Conservation (phyloP, 2,329 filamentous ascomycete genomes). For the Teratosphaeria epicoccoides region DNA sequence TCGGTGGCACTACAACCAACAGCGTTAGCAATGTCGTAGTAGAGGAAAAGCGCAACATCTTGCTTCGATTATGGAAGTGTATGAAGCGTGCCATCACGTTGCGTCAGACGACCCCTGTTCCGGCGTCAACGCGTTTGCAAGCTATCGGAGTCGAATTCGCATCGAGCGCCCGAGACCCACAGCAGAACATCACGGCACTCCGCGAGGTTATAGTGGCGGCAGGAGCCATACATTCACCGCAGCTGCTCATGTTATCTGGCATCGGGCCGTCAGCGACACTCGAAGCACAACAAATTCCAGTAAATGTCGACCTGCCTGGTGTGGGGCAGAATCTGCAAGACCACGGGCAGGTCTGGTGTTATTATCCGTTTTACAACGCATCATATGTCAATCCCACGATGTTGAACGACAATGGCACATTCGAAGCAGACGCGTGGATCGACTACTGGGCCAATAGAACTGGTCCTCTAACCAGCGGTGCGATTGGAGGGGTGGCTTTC, state of each 20-base stretch:
- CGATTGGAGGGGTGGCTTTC: constrained; percentile 21
- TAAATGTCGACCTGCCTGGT: constrained; percentile 47
- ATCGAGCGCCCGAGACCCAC: constrained; percentile 7
- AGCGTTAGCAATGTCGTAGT: constrained; percentile 29
- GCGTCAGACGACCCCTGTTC: neutral
- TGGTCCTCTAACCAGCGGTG: constrained; percentile 19
- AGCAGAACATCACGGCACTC: constrained; percentile 15
- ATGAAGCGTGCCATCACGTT: neutral
- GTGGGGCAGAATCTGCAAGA: constrained; percentile 57
- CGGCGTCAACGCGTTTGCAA: constrained; percentile 1
- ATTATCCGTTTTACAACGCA: constrained; percentile 14
- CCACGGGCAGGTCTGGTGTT: constrained; percentile 30
- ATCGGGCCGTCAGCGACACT: constrained; percentile 47
- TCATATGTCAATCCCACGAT: constrained; percentile 9
- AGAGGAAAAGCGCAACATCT: constrained; percentile 22
- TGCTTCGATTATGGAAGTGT: constrained; percentile 25
- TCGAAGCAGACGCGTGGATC: constrained; percentile 15
- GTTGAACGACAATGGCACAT: constrained; percentile 15
- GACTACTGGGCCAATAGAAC: constrained; percentile 20
- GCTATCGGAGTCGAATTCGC: constrained; percentile 18
- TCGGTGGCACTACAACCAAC: constrained; percentile 33
- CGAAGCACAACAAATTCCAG: constrained; percentile 33
- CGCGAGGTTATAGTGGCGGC: constrained; percentile 23
- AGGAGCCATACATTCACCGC: constrained; percentile 21
- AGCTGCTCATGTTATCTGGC: constrained; percentile 34